Conservation (phyloP, 208 protist species). For the Trypanosoma mega region DNA sequence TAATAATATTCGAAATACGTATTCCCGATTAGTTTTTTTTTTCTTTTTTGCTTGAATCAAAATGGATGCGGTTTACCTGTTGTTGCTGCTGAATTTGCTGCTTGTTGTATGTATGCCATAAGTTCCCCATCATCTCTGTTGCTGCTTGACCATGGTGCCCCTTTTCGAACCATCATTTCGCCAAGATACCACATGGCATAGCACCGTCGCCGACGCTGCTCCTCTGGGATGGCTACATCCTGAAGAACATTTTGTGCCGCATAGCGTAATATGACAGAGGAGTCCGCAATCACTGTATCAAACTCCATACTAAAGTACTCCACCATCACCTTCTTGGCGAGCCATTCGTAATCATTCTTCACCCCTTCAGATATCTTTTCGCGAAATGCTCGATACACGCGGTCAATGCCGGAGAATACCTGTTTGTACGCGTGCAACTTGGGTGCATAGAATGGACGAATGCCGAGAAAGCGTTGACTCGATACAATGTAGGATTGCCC, state of each 20-base stretch:
- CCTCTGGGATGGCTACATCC: slow-evolving; percentile 52
- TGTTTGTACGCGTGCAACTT: slow-evolving; percentile 70
- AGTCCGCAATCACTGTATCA: slow-evolving; percentile 73
- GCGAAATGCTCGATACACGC: slow-evolving; percentile 47
- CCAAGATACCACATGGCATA: slow-evolving; percentile 87
- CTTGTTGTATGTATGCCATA: slow-evolving; percentile 81
- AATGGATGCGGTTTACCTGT: slow-evolving; percentile 57
- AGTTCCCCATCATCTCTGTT: slow-evolving; percentile 61
- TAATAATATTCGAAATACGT: too few species aligned
- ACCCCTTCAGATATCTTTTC: slow-evolving; percentile 37
- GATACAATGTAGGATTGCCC: slow-evolving; percentile 73
- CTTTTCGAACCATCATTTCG: slow-evolving; percentile 68
- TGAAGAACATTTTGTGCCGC: slow-evolving; percentile 72
- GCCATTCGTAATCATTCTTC: slow-evolving; percentile 25
- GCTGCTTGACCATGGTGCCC: slow-evolving; percentile 36
- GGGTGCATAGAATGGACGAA: slow-evolving; percentile 78
- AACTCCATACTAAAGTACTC: slow-evolving; percentile 90
- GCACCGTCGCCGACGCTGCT: slow-evolving; percentile 60
- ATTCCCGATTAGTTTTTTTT: neutral
- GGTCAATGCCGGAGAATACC: slow-evolving; percentile 59
- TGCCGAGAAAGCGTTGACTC: slow-evolving; percentile 78
- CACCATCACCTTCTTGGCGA: slow-evolving; percentile 53
- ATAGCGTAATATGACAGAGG: slow-evolving; percentile 59
- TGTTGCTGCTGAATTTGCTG: slow-evolving; percentile 57
- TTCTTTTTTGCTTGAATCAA: slow-evolving; percentile 20